phyloP scores from a whole-genome alignment of 1,139 yeast genomes.

The Blastobotrys niveus region DNA sequence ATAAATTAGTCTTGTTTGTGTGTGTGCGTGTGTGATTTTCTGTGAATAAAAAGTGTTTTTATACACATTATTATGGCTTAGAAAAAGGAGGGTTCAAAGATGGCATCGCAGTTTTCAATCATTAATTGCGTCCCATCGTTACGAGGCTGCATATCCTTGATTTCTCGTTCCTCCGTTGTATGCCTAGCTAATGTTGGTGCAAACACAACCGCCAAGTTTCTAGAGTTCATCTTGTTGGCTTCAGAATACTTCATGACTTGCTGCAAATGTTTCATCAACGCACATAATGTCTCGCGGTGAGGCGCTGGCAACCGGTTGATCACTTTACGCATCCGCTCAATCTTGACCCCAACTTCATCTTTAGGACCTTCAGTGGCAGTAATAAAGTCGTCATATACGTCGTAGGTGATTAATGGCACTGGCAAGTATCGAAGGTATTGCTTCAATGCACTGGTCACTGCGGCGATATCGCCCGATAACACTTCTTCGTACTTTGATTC shows the following conservation, averaged over 20 bases:
- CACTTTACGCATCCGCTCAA: conserved; percentile 36
- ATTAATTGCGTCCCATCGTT: conserved; percentile 76
- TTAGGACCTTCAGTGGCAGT: conserved; percentile 37
- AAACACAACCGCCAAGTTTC: conserved; percentile 85
- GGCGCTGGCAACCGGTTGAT: conserved; percentile 55
- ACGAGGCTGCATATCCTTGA: conserved; percentile 77
- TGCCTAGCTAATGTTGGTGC: conserved; percentile 92
- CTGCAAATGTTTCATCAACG: conserved; percentile 57
- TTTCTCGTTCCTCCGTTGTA: conserved; percentile 73
- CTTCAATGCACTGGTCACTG: conserved; percentile 79
- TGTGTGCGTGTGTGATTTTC: too few relatives aligned
- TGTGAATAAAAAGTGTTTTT: too few relatives aligned
- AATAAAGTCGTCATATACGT: conserved; percentile 62
- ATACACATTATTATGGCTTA: not conserved
- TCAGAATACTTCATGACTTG: conserved; percentile 29
- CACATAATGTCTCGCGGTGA: conserved; percentile 53
- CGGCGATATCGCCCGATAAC: conserved; percentile 69
- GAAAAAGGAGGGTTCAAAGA: conserved; percentile 31
- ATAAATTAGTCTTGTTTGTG: not conserved
- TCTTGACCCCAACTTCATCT: conserved; percentile 30
- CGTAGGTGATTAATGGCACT: conserved; percentile 73
- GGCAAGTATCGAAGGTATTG: conserved; percentile 81
- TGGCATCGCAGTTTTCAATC: conserved; percentile 47
- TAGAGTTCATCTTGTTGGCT: conserved; percentile 58
- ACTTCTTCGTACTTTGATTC: conserved; percentile 36